A percentile compares a stretch with the other conserved stretches of the same genome.
Conservation (phyloP, 257 asterid species). For the Prunella vulgaris region DNA sequence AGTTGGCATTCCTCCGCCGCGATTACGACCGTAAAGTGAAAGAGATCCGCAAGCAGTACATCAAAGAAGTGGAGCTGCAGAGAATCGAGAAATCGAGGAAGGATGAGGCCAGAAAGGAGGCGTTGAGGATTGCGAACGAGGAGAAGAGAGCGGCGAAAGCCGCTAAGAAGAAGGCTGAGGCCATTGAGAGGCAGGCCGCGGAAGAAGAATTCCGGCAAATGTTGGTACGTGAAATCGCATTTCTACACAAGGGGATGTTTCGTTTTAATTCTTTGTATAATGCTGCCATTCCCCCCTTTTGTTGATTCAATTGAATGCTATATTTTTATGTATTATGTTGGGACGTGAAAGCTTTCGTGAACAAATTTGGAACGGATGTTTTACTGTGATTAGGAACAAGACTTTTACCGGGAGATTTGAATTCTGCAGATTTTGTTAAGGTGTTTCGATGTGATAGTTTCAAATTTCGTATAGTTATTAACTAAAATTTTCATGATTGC, state of each 20-base stretch:
- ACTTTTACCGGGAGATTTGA: background rate
- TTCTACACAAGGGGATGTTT: background rate
- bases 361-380: background rate
- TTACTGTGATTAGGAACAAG: background rate
- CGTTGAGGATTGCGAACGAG: constrained; percentile 65
- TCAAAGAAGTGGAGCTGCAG: constrained; percentile 69
- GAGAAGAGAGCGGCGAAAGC: constrained; percentile 68
- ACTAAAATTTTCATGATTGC: background rate
- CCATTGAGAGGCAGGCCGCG: constrained; percentile 58
- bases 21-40: constrained; percentile 59
- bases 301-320: background rate
- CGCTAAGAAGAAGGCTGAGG: constrained; percentile 73
- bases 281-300: background rate
- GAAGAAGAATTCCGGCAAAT: constrained; percentile 58
- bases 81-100: constrained; percentile 61
- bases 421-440: background rate
- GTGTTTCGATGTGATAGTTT: background rate
- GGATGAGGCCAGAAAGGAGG: constrained; percentile 66
- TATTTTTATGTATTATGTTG: background rate
- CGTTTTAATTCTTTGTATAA: background rate
- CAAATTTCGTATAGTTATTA: background rate
- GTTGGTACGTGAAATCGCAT: constrained; percentile 40
- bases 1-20: constrained; percentile 59
- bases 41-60: constrained; percentile 53
- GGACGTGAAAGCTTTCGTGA: background rate